These are phyloP conservation scores for Geopyxis carbonaria DNA, from an alignment of 495 filamentous ascomycete genomes.

Conservation along the genomic window DNA sequence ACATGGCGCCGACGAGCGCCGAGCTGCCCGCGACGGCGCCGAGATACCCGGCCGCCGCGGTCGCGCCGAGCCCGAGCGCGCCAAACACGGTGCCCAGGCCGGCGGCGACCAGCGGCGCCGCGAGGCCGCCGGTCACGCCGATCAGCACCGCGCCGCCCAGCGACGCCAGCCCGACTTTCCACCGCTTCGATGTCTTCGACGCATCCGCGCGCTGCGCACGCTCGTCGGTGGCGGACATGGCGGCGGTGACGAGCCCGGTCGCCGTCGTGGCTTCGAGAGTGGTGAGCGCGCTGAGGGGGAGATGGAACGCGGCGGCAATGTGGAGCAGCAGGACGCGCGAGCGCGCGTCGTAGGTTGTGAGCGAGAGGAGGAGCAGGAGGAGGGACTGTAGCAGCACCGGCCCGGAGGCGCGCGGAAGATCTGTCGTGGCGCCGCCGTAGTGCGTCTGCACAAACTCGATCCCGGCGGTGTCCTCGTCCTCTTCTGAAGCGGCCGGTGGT, in stretches of 20 bases:
- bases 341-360: not conserved
- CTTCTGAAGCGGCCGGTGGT: not conserved
- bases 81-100: conserved; percentile 70
- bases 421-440: not conserved
- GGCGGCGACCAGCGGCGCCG: conserved; percentile 65
- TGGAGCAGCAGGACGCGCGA: not conserved
- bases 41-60: conserved; percentile 61
- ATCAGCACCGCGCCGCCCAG: conserved; percentile 63
- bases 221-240: not conserved
- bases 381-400: conserved; percentile 4
- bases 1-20: conserved; percentile 63
- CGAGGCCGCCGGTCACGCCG: conserved; percentile 63
- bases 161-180: conserved; percentile 71
- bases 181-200: conserved; percentile 44
- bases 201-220: conserved; percentile 39
- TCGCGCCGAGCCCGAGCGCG: conserved; percentile 59
- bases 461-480: not conserved
- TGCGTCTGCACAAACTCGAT: not conserved
- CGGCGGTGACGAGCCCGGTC: not conserved
- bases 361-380: conserved; percentile 3
- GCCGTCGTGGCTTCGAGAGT: conserved; percentile 5
- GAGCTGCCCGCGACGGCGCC: conserved; percentile 61
- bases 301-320: not conserved
- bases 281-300: not conserved
- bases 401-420: not conserved